Conservation (phyloP, 163 green algal species). For the Trebouxiophyceae sp. region DNA sequence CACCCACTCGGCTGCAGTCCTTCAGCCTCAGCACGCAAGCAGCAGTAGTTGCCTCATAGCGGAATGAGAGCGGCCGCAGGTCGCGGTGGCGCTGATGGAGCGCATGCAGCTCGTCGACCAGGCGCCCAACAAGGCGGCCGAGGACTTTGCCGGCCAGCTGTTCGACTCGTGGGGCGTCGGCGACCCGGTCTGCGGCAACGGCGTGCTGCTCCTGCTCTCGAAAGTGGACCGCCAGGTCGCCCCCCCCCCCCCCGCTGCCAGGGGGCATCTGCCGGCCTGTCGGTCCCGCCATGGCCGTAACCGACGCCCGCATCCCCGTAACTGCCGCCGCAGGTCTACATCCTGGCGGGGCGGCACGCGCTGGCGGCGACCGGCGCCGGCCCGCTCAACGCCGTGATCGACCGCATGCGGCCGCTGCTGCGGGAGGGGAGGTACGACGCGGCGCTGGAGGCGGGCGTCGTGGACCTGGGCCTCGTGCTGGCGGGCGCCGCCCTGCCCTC, state of each 20-base stretch:
- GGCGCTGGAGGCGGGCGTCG: constrained; percentile 36
- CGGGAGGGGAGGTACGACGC: constrained; percentile 28
- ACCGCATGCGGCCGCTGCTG: constrained; percentile 21
- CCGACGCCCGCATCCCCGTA: background rate
- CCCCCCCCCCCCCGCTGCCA: background rate
- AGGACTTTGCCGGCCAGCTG: constrained; percentile 43
- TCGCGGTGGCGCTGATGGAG: constrained; percentile 57
- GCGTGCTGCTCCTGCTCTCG: constrained; percentile 54
- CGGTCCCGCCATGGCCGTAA: background rate
- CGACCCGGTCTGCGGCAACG: constrained; percentile 43
- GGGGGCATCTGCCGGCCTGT: background rate
- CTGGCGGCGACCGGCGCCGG: background rate
- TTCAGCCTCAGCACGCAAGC: too few relatives aligned
- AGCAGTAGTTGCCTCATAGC: background rate
- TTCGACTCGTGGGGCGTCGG: constrained; percentile 56
- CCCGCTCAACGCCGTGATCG: constrained; percentile 2
- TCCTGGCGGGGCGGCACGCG: constrained; percentile 26
- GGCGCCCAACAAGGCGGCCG: constrained; percentile 16
- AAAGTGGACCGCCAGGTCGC: constrained; percentile 42
- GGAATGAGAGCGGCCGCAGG: constrained; percentile 26
- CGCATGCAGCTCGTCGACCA: constrained; percentile 21
- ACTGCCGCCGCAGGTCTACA: constrained; percentile 25
- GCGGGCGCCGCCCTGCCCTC: constrained; percentile 14
- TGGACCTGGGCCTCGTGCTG: constrained; percentile 55
- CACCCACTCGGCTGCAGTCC: too few relatives aligned